Conservation (phyloP, 2,329 filamentous ascomycete genomes). For the Raffaelea deltoideospora region DNA sequence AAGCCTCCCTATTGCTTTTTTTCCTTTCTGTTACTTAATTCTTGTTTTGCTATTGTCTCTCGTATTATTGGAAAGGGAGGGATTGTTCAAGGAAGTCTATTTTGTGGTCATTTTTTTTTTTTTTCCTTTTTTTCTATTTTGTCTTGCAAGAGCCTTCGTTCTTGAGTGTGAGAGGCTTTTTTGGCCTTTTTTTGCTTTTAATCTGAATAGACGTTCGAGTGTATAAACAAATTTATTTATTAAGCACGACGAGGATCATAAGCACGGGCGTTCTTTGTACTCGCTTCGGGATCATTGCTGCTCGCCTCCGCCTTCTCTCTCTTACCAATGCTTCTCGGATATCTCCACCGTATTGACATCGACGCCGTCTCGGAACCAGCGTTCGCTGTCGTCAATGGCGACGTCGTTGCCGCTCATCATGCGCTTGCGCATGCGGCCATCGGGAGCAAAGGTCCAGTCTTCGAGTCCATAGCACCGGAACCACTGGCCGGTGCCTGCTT, state of each 20-base stretch:
- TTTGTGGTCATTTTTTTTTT: not conserved
- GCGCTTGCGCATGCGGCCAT: slow-evolving; percentile 57
- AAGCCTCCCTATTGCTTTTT: too few species aligned
- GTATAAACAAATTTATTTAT: too few species aligned
- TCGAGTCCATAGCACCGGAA: slow-evolving; percentile 78
- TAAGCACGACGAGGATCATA: too few species aligned
- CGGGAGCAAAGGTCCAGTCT: slow-evolving; percentile 59
- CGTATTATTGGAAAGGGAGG: too few species aligned
- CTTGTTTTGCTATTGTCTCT: not conserved
- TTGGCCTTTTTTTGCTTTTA: not conserved
- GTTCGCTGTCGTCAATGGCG: slow-evolving; percentile 41
- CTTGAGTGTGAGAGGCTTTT: too few species aligned
- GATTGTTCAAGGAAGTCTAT: too few species aligned
- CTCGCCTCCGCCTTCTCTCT: not conserved
- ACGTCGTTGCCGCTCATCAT: slow-evolving; percentile 67
- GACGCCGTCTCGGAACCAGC: slow-evolving; percentile 56
- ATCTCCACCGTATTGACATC: slow-evolving; percentile 55
- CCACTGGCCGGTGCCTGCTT: slow-evolving; percentile 55
- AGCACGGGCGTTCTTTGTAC: too few species aligned
- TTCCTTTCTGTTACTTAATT: too few species aligned
- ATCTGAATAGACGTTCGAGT: too few species aligned
- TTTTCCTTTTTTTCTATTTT: slow-evolving; percentile 1
- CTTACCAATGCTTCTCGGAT: slow-evolving; percentile 50
- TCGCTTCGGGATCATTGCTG: too few species aligned
- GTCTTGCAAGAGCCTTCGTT: too few species aligned